Percentiles rank a stretch among this genome's conserved stretches.
phyloP scores from a whole-genome alignment of 2,329 filamentous ascomycete genomes.

The Penicillium sp. region DNA sequence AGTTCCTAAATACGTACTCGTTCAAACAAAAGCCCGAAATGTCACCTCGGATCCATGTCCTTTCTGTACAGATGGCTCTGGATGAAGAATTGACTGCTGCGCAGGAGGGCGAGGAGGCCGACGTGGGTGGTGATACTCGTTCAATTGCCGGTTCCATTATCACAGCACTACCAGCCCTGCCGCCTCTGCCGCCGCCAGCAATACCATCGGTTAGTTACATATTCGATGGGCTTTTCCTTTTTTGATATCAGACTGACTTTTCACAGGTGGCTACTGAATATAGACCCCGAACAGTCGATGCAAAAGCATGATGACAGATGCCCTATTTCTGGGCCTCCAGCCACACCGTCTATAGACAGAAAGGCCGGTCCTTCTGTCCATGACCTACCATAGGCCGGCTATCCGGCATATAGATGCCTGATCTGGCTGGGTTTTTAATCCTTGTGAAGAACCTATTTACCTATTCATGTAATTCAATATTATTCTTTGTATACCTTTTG shows the following conservation, averaged over 20 bases:
- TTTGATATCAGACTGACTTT: background rate
- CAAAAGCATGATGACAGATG: constrained; percentile 3
- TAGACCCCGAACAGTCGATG: constrained; percentile 10
- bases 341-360: no score
- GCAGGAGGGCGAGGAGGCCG: background rate
- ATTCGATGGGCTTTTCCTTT: background rate
- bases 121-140: constrained; percentile 4
- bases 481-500: no score
- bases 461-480: no score
- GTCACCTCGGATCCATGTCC: constrained; percentile 30
- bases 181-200: constrained; percentile 1
- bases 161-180: constrained; percentile 12
- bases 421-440: no score
- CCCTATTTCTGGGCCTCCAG: no score
- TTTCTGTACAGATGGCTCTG: constrained; percentile 26
- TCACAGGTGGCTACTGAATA: constrained; percentile 1
- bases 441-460: no score
- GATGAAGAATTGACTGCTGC: constrained; percentile 17
- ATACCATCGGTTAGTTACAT: constrained; percentile 2
- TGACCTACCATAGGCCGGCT: no score
- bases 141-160: constrained; percentile 14
- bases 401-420: no score
- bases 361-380: no score
- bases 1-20: constrained; percentile 28
- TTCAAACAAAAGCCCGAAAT: constrained; percentile 26